Conservation (phyloP, 768 basidiomycete species). For the Hemileccinum impolitum region DNA sequence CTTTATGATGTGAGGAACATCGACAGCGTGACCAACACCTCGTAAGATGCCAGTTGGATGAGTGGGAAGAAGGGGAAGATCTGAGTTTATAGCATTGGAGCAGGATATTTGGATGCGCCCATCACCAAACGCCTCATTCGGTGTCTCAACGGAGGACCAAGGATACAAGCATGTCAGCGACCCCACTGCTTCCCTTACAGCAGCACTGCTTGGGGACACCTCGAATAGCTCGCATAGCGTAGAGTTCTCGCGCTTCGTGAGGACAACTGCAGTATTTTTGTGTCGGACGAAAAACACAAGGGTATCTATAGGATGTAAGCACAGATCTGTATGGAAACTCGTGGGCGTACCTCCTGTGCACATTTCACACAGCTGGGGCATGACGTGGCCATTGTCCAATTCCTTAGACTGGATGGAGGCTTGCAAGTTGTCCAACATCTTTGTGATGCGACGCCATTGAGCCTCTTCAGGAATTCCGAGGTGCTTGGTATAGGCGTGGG, state of each 20-base stretch:
- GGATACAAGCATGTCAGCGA: conserved; percentile 16
- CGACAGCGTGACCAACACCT: conserved; percentile 5
- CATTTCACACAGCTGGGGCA: conserved; percentile 1
- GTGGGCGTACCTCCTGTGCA: neutral
- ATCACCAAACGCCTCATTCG: conserved; percentile 9
- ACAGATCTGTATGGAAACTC: neutral
- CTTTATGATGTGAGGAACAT: conserved; percentile 21
- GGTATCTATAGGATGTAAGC: conserved; percentile 27
- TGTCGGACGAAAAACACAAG: conserved; percentile 36
- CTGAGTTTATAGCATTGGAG: conserved; percentile 7
- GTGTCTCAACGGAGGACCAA: conserved; percentile 11
- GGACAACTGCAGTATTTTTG: conserved; percentile 43
- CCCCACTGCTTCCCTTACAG: neutral
- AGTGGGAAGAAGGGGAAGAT: neutral
- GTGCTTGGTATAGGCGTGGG: neutral
- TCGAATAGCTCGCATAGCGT: conserved; percentile 43
- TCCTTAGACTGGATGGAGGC: neutral
- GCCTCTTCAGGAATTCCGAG: neutral
- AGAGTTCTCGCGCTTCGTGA: conserved; percentile 22
- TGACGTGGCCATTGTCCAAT: neutral
- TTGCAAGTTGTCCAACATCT: conserved; percentile 6
- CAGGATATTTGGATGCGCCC: conserved; percentile 14
- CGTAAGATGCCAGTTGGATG: conserved; percentile 22
- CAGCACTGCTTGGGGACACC: conserved; percentile 28
- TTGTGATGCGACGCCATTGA: conserved; percentile 2